Percentiles rank a stretch among this genome's conserved stretches.
Evolutionary conservation across 352 stramenopile species (phyloP).

Genomic region (Pythium scleroteichum): DNA sequence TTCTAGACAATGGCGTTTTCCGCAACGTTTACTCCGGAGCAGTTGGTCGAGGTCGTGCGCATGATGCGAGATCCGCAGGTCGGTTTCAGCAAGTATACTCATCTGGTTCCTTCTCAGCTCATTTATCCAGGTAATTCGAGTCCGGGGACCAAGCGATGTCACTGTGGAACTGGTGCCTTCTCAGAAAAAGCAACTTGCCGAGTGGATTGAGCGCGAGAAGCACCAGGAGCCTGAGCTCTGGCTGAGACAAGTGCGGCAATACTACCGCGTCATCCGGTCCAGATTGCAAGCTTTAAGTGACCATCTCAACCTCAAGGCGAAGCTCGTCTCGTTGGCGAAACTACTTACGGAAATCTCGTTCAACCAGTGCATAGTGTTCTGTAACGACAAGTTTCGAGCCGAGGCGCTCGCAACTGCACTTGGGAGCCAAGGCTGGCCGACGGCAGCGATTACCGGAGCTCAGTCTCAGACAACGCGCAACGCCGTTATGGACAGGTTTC

Average conservation of each 20-base stretch:
- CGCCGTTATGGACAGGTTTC: constrained; percentile 64
- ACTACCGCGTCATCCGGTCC: constrained; percentile 54
- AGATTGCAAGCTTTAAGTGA: constrained; percentile 12
- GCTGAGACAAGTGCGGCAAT: constrained; percentile 70
- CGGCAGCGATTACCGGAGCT: constrained; percentile 65
- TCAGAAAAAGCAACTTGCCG: constrained; percentile 33
- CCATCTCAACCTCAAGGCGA: constrained; percentile 47
- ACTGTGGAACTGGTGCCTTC: constrained; percentile 68
- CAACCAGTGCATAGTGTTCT: constrained; percentile 83
- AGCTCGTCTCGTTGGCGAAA: constrained; percentile 50
- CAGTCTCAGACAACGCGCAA: constrained; percentile 62
- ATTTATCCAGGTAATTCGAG: constrained; percentile 61
- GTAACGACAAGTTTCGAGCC: constrained; percentile 80
- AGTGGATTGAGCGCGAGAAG: constrained; percentile 56
- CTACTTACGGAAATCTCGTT: constrained; percentile 73
- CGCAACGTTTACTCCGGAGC: constrained; percentile 73
- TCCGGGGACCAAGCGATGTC: constrained; percentile 54
- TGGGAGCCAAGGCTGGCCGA: constrained; percentile 50
- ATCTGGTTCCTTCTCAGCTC: background rate
- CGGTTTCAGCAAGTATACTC: background rate
- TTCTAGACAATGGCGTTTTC: constrained; percentile 72
- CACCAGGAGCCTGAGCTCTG: constrained; percentile 58
- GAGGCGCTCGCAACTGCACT: constrained; percentile 64
- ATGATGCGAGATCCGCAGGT: constrained; percentile 71
- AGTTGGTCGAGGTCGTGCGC: constrained; percentile 44